These are phyloP conservation scores for Seiridium unicorne DNA, from an alignment of 2,329 filamentous ascomycete genomes.

Conservation along the genomic window DNA sequence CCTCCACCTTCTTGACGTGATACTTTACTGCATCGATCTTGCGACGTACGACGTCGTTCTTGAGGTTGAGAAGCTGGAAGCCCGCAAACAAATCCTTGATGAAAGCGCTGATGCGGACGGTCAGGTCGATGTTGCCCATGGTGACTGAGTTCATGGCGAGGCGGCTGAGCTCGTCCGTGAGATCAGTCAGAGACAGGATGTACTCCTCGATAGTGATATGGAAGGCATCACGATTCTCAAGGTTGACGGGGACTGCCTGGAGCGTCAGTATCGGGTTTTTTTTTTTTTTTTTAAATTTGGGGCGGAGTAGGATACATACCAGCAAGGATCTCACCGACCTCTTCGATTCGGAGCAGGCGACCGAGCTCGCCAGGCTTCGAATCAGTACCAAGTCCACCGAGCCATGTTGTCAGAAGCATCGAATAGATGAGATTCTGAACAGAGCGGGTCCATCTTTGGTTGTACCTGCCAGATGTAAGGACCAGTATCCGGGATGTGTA, in stretches of 20 bases:
- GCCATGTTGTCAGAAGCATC: slow-evolving; percentile 65
- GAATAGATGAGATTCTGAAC: slow-evolving; percentile 74
- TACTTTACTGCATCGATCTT: slow-evolving; percentile 95
- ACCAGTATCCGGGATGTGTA: neutral
- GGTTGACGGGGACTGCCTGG: slow-evolving; percentile 77
- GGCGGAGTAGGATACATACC: slow-evolving; percentile 46
- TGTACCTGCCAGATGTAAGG: slow-evolving; percentile 54
- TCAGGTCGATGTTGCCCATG: slow-evolving; percentile 80
- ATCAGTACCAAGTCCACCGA: slow-evolving; percentile 68
- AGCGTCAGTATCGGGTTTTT: neutral
- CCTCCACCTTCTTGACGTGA: slow-evolving; percentile 95
- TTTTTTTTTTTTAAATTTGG: neutral
- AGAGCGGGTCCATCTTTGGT: slow-evolving; percentile 79
- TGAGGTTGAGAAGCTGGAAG: slow-evolving; percentile 95
- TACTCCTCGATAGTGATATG: slow-evolving; percentile 98
- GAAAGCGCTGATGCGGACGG: slow-evolving; percentile 84
- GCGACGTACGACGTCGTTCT: slow-evolving; percentile 89
- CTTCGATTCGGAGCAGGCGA: slow-evolving; percentile 80
- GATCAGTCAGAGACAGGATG: slow-evolving; percentile 78
- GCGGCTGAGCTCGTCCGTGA: slow-evolving; percentile 87
- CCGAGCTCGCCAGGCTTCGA: slow-evolving; percentile 53
- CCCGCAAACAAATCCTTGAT: slow-evolving; percentile 94
- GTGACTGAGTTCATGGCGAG: slow-evolving; percentile 95
- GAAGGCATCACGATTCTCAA: slow-evolving; percentile 87
- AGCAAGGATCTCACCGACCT: slow-evolving; percentile 75